Evolutionary conservation across 1,139 yeast species (phyloP).

Genomic region (Sugiyamaella japonica): DNA sequence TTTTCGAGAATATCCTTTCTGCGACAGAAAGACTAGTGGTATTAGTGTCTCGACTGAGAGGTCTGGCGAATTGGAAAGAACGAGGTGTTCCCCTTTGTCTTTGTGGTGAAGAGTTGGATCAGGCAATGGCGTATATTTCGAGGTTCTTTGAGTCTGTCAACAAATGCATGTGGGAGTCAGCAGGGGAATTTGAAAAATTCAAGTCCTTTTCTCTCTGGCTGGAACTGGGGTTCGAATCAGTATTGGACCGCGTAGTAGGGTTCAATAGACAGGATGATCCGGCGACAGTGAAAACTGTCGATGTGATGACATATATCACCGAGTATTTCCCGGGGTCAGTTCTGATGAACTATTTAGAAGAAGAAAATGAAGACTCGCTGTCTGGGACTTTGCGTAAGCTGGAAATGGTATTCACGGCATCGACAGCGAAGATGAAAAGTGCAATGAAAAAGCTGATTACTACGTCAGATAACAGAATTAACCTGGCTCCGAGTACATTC

Average conservation of each 20-base stretch:
- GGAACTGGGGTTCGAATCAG: slow-evolving; percentile 29
- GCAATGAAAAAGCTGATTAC: slow-evolving; percentile 14
- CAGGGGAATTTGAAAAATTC: slow-evolving; percentile 55
- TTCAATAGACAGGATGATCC: slow-evolving; percentile 26
- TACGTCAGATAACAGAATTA: background rate
- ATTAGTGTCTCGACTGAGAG: slow-evolving; percentile 50
- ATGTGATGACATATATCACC: slow-evolving; percentile 31
- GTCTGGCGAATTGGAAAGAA: slow-evolving; percentile 47
- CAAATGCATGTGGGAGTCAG: slow-evolving; percentile 49
- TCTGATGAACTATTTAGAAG: slow-evolving; percentile 11
- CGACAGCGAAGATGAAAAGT: slow-evolving; percentile 2
- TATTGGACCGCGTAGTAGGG: slow-evolving; percentile 26
- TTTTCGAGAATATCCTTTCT: slow-evolving; percentile 56
- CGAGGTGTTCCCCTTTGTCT: slow-evolving; percentile 41
- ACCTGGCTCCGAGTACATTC: slow-evolving; percentile 5
- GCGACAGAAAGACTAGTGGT: slow-evolving; percentile 58
- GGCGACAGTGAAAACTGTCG: slow-evolving; percentile 27
- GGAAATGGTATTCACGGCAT: slow-evolving; percentile 5
- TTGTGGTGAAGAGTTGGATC: slow-evolving; percentile 35
- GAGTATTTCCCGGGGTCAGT: slow-evolving; percentile 21
- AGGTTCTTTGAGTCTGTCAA: slow-evolving; percentile 44
- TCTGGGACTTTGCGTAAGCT: background rate
- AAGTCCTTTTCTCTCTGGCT: slow-evolving; percentile 50
- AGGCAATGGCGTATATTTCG: slow-evolving; percentile 40
- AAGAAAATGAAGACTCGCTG: background rate